Conservation (phyloP, 257 asterid genomes). For the Hygrophila difformis region DNA sequence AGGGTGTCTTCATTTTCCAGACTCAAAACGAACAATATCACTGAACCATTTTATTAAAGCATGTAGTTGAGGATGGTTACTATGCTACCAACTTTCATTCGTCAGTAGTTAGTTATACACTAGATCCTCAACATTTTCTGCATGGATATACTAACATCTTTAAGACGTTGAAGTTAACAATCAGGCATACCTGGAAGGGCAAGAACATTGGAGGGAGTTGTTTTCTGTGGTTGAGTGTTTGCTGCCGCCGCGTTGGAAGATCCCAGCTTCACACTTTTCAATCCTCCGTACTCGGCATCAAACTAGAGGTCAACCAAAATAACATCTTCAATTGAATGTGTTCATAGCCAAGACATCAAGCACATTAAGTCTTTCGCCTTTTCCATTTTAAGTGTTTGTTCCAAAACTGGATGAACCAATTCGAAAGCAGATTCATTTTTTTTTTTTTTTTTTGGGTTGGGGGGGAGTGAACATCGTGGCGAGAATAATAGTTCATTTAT, state of each 20-base stretch:
- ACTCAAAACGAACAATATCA: background rate
- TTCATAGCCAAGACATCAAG: background rate
- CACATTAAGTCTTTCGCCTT: background rate
- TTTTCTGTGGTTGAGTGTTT: constrained; percentile 35
- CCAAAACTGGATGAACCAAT: too few relatives aligned
- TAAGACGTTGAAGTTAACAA: background rate
- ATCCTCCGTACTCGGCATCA: constrained; percentile 53
- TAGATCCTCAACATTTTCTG: background rate
- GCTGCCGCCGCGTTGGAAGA: constrained; percentile 25
- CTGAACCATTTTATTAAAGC: constrained; percentile 10
- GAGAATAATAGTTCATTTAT: constrained; percentile 8
- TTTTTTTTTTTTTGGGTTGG: too few relatives aligned
- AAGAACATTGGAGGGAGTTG: constrained; percentile 45
- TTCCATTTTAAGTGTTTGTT: background rate
- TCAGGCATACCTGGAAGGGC: constrained; percentile 71
- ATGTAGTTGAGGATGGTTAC: background rate
- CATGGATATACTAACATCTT: background rate
- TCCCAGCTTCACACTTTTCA: constrained; percentile 25
- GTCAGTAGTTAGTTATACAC: too few relatives aligned
- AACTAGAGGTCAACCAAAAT: constrained; percentile 26
- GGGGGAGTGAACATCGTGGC: too few relatives aligned
- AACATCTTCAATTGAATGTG: background rate
- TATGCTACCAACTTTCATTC: too few relatives aligned
- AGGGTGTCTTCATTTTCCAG: background rate
- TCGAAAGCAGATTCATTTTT: too few relatives aligned